Evolutionary conservation across 805 yeast species (phyloP).

Genomic region (Maudiozyma barnettii): DNA sequence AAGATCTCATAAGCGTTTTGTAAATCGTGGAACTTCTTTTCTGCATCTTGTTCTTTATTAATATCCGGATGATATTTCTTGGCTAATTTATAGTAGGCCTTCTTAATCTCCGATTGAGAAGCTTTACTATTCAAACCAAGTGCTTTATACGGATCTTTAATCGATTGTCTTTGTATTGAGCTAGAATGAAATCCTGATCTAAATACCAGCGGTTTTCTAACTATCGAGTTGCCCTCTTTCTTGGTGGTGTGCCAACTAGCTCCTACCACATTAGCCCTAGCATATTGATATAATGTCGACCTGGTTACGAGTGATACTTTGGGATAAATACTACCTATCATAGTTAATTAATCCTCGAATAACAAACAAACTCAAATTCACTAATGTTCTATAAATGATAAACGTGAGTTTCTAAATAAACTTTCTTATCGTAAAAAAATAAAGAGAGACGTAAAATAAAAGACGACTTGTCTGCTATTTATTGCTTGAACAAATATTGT

Average conservation of each 20-base stretch:
- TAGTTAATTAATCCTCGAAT: background rate
- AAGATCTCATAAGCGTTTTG: constrained; percentile 92
- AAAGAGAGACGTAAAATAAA: too few relatives aligned
- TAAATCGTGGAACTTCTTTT: constrained; percentile 79
- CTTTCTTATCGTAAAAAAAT: too few relatives aligned
- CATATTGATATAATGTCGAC: background rate
- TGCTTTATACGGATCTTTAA: constrained; percentile 71
- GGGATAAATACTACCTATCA: background rate
- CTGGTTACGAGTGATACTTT: background rate
- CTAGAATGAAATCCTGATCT: constrained; percentile 11
- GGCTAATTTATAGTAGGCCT: constrained; percentile 87
- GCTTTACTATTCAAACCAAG: constrained; percentile 72
- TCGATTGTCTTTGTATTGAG: constrained; percentile 5
- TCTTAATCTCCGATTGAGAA: constrained; percentile 76
- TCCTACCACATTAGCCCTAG: background rate
- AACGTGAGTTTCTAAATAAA: too few relatives aligned
- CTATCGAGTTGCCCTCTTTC: background rate
- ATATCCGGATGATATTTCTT: constrained; percentile 95
- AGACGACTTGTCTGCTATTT: too few relatives aligned
- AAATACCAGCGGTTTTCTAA: background rate
- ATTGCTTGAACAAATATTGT: too few relatives aligned
- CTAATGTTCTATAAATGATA: background rate
- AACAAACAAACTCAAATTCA: background rate
- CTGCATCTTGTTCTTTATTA: constrained; percentile 83
- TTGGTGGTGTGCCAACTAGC: background rate